Evolutionary conservation across 2,329 filamentous ascomycete genomes (phyloP).

Genomic region (Verticillium albo-atrum): DNA sequence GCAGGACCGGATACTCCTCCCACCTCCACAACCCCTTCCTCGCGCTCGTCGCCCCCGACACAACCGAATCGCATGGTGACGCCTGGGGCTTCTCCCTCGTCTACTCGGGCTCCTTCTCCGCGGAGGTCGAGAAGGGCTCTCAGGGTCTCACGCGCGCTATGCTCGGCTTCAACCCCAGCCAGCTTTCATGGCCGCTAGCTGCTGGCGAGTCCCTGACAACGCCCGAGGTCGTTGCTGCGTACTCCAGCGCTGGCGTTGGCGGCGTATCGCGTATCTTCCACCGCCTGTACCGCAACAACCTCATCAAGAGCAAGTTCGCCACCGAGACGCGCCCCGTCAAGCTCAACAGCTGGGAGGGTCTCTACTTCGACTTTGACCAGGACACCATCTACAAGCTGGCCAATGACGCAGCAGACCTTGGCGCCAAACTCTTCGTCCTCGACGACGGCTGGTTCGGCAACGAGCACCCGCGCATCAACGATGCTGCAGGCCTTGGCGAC

Average conservation of each 20-base stretch:
- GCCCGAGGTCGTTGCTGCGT: slow-evolving; percentile 59
- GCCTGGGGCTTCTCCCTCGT: slow-evolving; percentile 63
- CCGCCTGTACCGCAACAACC: slow-evolving; percentile 55
- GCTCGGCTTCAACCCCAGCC: slow-evolving; percentile 56
- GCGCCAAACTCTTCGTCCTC: slow-evolving; percentile 59
- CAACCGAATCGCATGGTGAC: slow-evolving; percentile 57
- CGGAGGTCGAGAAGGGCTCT: slow-evolving; percentile 57
- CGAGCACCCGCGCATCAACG: slow-evolving; percentile 55
- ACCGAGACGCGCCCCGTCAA: slow-evolving; percentile 47
- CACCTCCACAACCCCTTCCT: slow-evolving; percentile 64
- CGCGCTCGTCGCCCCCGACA: slow-evolving; percentile 47
- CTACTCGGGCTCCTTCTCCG: slow-evolving; percentile 59
- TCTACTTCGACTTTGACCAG: slow-evolving; percentile 54
- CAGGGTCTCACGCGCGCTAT: slow-evolving; percentile 57
- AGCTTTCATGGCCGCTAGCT: slow-evolving; percentile 53
- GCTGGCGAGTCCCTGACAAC: slow-evolving; percentile 55
- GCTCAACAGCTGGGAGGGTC: slow-evolving; percentile 64
- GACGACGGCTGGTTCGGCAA: slow-evolving; percentile 66
- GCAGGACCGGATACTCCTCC: slow-evolving; percentile 57
- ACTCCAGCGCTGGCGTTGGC: slow-evolving; percentile 53
- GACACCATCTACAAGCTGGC: slow-evolving; percentile 51
- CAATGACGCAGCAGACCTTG: slow-evolving; percentile 50
- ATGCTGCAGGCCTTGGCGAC: slow-evolving; percentile 57
- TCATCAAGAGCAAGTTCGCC: slow-evolving; percentile 53
- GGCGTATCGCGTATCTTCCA: slow-evolving; percentile 61